A percentile compares a stretch with the other conserved stretches of the same genome.
These are phyloP conservation scores for Aspergillus sp. DNA, from an alignment of 2,329 filamentous ascomycete species.

Conservation along the genomic window DNA sequence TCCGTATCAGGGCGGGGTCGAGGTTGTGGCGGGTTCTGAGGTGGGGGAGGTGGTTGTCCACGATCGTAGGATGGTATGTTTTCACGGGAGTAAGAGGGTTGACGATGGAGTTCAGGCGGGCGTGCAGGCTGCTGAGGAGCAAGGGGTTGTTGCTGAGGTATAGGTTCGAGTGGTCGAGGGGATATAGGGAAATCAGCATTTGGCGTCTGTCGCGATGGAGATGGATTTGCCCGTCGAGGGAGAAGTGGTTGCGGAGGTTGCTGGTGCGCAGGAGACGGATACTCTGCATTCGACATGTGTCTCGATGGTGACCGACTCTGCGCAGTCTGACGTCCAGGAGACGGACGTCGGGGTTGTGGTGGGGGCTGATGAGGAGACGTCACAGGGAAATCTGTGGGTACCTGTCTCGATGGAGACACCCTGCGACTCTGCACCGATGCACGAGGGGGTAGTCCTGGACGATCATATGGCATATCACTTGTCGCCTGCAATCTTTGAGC, in stretches of 20 bases:
- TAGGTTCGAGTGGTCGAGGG: background rate
- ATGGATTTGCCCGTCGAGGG: constrained; percentile 3
- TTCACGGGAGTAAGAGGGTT: constrained; percentile 25
- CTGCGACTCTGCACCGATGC: constrained; percentile 12
- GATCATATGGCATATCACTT: constrained; percentile 34
- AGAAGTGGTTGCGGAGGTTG: too few species aligned
- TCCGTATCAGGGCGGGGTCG: constrained; percentile 38
- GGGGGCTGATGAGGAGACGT: background rate
- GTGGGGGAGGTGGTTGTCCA: background rate
- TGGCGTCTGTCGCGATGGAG: constrained; percentile 16
- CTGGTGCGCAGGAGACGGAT: too few species aligned
- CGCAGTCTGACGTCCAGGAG: constrained; percentile 2
- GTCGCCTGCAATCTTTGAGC: constrained; percentile 27
- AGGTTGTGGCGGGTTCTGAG: background rate
- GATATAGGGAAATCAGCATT: background rate
- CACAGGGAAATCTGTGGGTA: constrained; percentile 6
- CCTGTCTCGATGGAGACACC: constrained; percentile 18
- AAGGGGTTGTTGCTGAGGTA: constrained; percentile 3
- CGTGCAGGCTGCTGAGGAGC: constrained; percentile 3
- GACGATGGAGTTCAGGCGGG: constrained; percentile 18
- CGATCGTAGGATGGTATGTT: constrained; percentile 9
- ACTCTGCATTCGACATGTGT: too few species aligned
- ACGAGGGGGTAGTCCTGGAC: constrained; percentile 44
- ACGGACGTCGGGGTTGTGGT: background rate
- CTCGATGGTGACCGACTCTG: background rate